Conservation (phyloP, 192 early-diverging fungal genomes). For the Backusella macrospora region DNA sequence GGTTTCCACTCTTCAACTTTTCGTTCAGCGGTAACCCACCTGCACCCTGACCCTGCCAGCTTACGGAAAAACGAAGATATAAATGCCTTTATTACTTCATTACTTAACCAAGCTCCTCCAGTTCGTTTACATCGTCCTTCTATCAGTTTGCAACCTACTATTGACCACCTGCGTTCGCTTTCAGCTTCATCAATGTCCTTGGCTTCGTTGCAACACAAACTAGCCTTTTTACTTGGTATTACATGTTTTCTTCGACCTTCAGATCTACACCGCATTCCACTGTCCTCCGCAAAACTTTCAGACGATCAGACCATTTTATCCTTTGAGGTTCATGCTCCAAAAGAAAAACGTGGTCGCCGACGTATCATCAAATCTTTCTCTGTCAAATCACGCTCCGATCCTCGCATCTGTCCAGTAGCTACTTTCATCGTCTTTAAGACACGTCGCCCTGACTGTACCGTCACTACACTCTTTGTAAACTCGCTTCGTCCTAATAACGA, state of each 20-base stretch:
- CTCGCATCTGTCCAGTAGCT: neutral
- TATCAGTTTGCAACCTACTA: neutral
- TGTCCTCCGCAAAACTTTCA: neutral
- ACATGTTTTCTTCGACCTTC: conserved; percentile 20
- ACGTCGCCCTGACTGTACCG: neutral
- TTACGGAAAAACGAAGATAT: neutral
- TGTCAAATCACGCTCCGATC: neutral
- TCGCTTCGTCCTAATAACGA: neutral
- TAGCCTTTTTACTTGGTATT: conserved; percentile 3
- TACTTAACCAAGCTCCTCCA: neutral
- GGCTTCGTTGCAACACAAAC: neutral
- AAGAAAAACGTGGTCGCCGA: neutral
- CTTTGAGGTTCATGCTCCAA: conserved; percentile 6
- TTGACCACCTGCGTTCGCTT: neutral
- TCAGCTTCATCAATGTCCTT: neutral
- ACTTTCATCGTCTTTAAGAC: neutral
- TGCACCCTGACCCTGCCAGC: neutral
- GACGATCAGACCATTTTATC: neutral
- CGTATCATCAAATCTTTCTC: conserved; percentile 6
- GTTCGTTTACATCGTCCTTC: neutral
- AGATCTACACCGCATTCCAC: conserved; percentile 8
- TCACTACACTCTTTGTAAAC: neutral
- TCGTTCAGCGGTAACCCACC: neutral
- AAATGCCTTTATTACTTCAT: neutral
- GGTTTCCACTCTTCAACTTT: neutral